Evolutionary conservation across 2,329 filamentous ascomycete species (phyloP).

Genomic region (Arthrobotrys megalospora): DNA sequence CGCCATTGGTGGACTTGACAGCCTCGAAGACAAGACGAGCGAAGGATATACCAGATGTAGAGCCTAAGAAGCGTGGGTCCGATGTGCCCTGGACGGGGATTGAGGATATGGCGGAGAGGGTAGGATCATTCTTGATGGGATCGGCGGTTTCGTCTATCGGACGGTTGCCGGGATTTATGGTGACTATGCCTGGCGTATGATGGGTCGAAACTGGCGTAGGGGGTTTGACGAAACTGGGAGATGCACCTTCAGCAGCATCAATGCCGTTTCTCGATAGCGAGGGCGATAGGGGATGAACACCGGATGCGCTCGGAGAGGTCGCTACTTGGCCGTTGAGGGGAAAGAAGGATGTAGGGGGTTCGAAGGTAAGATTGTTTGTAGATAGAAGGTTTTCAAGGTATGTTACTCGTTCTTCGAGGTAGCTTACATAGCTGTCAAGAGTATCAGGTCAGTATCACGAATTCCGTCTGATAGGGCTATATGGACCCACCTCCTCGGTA

Average conservation of each 20-base stretch:
- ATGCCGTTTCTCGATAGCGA: constrained; percentile 49
- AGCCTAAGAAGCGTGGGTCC: constrained; percentile 85
- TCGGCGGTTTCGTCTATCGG: constrained; percentile 64
- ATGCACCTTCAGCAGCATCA: constrained; percentile 40
- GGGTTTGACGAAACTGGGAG: constrained; percentile 55
- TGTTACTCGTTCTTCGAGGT: constrained; percentile 87
- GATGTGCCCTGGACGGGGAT: constrained; percentile 75
- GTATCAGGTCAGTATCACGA: constrained; percentile 23
- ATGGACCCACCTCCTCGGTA: constrained; percentile 77
- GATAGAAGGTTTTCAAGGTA: constrained; percentile 84
- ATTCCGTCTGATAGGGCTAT: constrained; percentile 11
- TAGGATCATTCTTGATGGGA: constrained; percentile 65
- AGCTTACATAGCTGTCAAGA: constrained; percentile 81
- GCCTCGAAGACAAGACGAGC: constrained; percentile 94
- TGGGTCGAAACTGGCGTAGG: constrained; percentile 49
- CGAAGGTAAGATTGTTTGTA: constrained; percentile 79
- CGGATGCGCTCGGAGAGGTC: constrained; percentile 67
- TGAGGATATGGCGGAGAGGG: constrained; percentile 49
- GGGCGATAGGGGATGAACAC: constrained; percentile 39
- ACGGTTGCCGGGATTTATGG: constrained; percentile 62
- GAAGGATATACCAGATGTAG: constrained; percentile 92
- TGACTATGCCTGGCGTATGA: constrained; percentile 52
- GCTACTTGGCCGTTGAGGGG: constrained; percentile 76
- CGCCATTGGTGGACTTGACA: constrained; percentile 76
- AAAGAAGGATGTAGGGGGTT: constrained; percentile 71